phyloP scores from a whole-genome alignment of 768 basidiomycete species.

The Hirschioporus abietinus region DNA sequence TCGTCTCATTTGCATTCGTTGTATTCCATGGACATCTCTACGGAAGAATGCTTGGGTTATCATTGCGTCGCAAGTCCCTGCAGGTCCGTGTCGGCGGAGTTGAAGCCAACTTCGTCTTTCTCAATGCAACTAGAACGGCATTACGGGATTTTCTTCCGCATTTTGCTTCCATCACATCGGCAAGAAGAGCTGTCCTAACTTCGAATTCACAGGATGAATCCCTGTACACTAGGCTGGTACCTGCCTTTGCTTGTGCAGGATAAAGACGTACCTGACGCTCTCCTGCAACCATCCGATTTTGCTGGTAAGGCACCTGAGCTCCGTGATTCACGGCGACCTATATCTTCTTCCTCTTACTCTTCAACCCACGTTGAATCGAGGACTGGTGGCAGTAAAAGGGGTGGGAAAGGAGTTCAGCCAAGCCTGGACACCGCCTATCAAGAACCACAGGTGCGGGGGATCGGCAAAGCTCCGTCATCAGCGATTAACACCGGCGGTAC shows the following conservation, averaged over 20 bases:
- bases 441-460: neutral
- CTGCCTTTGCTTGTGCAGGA: constrained; percentile 77
- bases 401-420: neutral
- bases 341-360: neutral
- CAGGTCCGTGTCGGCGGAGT: neutral
- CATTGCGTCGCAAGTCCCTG: neutral
- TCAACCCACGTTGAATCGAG: neutral
- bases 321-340: neutral
- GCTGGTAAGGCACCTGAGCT: constrained; percentile 6
- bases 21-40: constrained; percentile 6
- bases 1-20: no score
- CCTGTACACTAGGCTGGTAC: constrained; percentile 95
- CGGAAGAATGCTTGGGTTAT: constrained; percentile 7
- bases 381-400: neutral
- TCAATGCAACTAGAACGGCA: neutral
- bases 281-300: constrained; percentile 50
- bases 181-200: neutral
- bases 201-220: constrained; percentile 70
- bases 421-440: neutral
- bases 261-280: constrained; percentile 45
- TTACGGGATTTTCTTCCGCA: constrained; percentile 2
- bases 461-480: neutral
- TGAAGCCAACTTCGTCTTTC: neutral
- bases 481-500: neutral
- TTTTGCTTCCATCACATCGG: constrained; percentile 6